Conservation (phyloP, 2,329 filamentous ascomycete genomes). For the Fusarium neocosmosporiellum region DNA sequence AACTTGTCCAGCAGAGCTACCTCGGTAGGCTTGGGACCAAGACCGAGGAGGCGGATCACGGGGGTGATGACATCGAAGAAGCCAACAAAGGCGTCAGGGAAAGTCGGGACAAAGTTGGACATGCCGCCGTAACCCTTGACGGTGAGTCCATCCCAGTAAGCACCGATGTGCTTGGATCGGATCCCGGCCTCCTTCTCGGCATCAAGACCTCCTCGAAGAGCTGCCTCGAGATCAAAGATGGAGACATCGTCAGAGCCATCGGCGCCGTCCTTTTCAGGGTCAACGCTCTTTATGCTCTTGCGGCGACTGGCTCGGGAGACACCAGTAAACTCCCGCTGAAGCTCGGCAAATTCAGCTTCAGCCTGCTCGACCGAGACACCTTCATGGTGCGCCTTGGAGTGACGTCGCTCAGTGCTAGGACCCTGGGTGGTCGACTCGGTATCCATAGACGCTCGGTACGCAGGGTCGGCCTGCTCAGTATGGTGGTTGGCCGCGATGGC, state of each 20-base stretch:
- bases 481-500: conserved; percentile 44
- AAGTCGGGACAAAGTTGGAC: conserved; percentile 78
- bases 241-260: conserved; percentile 57
- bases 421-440: conserved; percentile 45
- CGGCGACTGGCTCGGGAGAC: conserved; percentile 63
- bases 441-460: conserved; percentile 39
- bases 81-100: conserved; percentile 79
- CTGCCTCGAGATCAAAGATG: conserved; percentile 79
- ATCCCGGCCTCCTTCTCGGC: conserved; percentile 83
- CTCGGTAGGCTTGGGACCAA: conserved; percentile 75
- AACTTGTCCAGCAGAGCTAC: conserved; percentile 80
- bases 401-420: conserved; percentile 30
- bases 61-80: conserved; percentile 82
- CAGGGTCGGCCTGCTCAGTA: conserved; percentile 39
- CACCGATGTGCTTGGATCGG: conserved; percentile 81
- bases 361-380: conserved; percentile 75
- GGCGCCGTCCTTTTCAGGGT: conserved; percentile 68
- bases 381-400: conserved; percentile 31
- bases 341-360: conserved; percentile 76
- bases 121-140: conserved; percentile 80
- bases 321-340: conserved; percentile 70
- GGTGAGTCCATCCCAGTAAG: conserved; percentile 81
- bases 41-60: conserved; percentile 70
- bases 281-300: conserved; percentile 48
- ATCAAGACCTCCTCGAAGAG: conserved; percentile 76